Conservation (phyloP, 495 filamentous ascomycete species). For the Ascodesmis nigricans region DNA sequence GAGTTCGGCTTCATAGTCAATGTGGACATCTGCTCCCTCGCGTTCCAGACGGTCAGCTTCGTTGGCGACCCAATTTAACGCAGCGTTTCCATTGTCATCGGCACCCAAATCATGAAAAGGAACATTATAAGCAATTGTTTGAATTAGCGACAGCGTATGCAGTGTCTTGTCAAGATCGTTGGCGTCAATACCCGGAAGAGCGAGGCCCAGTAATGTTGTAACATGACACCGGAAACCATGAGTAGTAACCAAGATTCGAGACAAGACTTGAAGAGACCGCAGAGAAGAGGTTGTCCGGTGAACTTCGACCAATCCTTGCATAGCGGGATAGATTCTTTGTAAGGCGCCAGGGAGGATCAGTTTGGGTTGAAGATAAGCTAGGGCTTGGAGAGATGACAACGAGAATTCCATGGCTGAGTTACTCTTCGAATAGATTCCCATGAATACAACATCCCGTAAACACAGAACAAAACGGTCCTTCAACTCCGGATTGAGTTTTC, state of each 20-base stretch:
- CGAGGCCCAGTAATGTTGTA: constrained; percentile 73
- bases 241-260: constrained; percentile 68
- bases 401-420: constrained; percentile 75
- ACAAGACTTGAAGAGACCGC: constrained; percentile 67
- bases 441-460: constrained; percentile 80
- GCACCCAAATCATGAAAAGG: constrained; percentile 69
- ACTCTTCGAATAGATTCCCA: constrained; percentile 96
- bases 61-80: constrained; percentile 78
- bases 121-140: constrained; percentile 83
- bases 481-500: constrained; percentile 53
- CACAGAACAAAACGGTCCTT: constrained; percentile 82
- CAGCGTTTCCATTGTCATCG: constrained; percentile 49
- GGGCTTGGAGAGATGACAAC: constrained; percentile 64
- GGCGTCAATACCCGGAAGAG: constrained; percentile 86
- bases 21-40: constrained; percentile 58
- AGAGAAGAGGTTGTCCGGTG: constrained; percentile 90
- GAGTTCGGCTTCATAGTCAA: constrained; percentile 68
- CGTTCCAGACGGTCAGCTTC: constrained; percentile 85
- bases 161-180: constrained; percentile 95
- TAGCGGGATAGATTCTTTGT: constrained; percentile 86
- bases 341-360: constrained; percentile 83
- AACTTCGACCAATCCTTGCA: constrained; percentile 92
- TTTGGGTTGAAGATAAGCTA: constrained; percentile 78
- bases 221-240: constrained; percentile 91
- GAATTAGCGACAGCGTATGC: constrained; percentile 83